Evolutionary conservation across 2,329 filamentous ascomycete genomes (phyloP).

Genomic region (Microsporum audouinii): DNA sequence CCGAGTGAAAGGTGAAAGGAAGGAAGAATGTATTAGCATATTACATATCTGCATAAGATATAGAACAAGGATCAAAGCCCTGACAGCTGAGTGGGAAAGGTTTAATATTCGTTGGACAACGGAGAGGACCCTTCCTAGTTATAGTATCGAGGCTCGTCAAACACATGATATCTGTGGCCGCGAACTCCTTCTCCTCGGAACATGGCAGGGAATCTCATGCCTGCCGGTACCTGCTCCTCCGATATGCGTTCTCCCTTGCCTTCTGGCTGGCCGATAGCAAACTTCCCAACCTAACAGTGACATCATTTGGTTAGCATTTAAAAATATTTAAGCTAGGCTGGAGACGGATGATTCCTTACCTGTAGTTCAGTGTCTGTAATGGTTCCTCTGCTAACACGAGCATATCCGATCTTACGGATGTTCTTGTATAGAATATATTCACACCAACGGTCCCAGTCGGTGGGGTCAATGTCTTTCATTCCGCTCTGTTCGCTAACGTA

Average conservation of each 20-base stretch:
- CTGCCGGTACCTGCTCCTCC: constrained; percentile 64
- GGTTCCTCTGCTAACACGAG: constrained; percentile 72
- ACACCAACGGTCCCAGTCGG: constrained; percentile 96
- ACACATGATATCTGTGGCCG: constrained; percentile 88
- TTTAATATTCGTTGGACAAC: not conserved
- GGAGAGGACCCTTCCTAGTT: constrained; percentile 19
- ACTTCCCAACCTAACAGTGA: constrained; percentile 61
- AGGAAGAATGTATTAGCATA: not conserved
- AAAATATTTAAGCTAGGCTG: not conserved
- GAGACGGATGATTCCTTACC: constrained; percentile 35
- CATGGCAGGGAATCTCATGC: constrained; percentile 69
- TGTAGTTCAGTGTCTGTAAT: constrained; percentile 98
- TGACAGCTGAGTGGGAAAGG: not conserved
- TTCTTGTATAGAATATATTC: constrained; percentile 97
- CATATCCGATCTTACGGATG: constrained; percentile 75
- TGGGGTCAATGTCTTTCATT: constrained; percentile 89
- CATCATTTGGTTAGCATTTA: constrained; percentile 12
- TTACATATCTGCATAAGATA: not conserved
- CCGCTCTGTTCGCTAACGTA: constrained; percentile 78
- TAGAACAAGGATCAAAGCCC: not conserved
- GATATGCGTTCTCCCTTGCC: constrained; percentile 53
- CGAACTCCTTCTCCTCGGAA: constrained; percentile 79
- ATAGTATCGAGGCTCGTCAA: constrained; percentile 74
- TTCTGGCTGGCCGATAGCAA: constrained; percentile 63
- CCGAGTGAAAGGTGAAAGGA: not conserved